Percentiles rank a stretch among this genome's conserved stretches.
Evolutionary conservation across 2,329 filamentous ascomycete genomes (phyloP).

Genomic region (Huntiella omanensis): DNA sequence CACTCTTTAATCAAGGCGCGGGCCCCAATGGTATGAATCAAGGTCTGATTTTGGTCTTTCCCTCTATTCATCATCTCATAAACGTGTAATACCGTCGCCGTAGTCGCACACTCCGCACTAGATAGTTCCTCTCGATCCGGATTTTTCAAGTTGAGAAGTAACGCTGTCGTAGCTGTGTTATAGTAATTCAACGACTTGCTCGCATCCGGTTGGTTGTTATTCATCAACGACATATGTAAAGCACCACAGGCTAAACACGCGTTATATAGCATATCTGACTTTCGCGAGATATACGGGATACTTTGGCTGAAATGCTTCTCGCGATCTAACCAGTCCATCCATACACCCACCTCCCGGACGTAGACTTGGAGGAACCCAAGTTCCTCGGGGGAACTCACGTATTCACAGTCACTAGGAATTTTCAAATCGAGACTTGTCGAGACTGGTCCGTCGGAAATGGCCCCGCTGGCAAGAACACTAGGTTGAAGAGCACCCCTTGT

Average conservation of each 20-base stretch:
- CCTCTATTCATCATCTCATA: conserved; percentile 70
- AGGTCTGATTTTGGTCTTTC: conserved; percentile 48
- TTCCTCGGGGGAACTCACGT: conserved; percentile 57
- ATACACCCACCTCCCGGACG: conserved; percentile 71
- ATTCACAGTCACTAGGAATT: conserved; percentile 31
- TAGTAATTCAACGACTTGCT: conserved; percentile 35
- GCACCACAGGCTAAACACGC: conserved; percentile 79
- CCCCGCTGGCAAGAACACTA: conserved; percentile 8
- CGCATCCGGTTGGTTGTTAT: conserved; percentile 21
- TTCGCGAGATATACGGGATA: conserved; percentile 65
- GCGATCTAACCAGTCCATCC: conserved; percentile 86
- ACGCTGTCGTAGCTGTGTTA: conserved; percentile 60
- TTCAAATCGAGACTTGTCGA: conserved; percentile 21
- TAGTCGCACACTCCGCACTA: conserved; percentile 66
- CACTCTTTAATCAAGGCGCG: conserved; percentile 77
- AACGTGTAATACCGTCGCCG: conserved; percentile 74
- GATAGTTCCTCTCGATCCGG: conserved; percentile 46
- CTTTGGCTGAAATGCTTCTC: conserved; percentile 72
- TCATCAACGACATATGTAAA: conserved; percentile 56
- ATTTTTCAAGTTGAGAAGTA: conserved; percentile 62
- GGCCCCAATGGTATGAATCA: conserved; percentile 76
- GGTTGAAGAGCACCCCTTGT: conserved; percentile 16
- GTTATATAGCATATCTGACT: conserved; percentile 74
- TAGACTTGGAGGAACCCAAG: conserved; percentile 83
- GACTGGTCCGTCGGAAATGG: conserved; percentile 18